A percentile compares a stretch with the other conserved stretches of the same genome.
phyloP scores from a whole-genome alignment of 2,329 filamentous ascomycete species.

The Phyllosticta ampelicida region DNA sequence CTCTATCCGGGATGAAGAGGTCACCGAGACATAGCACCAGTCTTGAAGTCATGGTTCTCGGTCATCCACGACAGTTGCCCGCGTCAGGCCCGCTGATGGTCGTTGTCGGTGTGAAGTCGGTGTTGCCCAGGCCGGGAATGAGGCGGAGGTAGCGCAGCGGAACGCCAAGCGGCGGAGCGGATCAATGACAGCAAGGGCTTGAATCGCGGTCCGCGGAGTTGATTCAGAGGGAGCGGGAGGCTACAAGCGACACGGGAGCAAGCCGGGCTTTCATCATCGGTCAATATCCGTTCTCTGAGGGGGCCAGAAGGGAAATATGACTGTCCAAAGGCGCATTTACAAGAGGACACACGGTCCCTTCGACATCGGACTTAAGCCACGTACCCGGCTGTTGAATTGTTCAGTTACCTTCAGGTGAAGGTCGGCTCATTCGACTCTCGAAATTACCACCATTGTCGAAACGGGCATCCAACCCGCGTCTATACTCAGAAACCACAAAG shows the following conservation, averaged over 20 bases:
- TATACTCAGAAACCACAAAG: not conserved
- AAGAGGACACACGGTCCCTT: not conserved
- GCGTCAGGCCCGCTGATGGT: not conserved
- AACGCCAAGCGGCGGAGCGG: not conserved
- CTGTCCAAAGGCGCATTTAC: not conserved
- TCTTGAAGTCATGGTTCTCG: slow-evolving; percentile 29
- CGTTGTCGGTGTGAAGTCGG: not conserved
- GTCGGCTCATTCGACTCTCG: not conserved
- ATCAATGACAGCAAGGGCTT: not conserved
- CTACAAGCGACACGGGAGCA: not conserved
- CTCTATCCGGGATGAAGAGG: slow-evolving; percentile 34
- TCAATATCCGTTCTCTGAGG: not conserved
- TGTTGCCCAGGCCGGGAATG: not conserved
- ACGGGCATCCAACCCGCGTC: not conserved
- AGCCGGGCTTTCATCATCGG: not conserved
- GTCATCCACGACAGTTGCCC: slow-evolving; percentile 1
- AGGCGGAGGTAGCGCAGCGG: not conserved
- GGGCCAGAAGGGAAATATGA: not conserved
- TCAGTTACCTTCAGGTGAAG: not conserved
- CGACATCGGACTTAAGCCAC: not conserved
- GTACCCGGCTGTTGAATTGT: not conserved
- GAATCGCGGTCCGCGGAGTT: not conserved
- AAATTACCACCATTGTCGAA: not conserved
- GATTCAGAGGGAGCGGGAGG: not conserved
- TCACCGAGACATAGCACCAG: slow-evolving; percentile 32